phyloP scores from a whole-genome alignment of 1,284 basidiomycete species.

The Pyrrhoderma noxium region DNA sequence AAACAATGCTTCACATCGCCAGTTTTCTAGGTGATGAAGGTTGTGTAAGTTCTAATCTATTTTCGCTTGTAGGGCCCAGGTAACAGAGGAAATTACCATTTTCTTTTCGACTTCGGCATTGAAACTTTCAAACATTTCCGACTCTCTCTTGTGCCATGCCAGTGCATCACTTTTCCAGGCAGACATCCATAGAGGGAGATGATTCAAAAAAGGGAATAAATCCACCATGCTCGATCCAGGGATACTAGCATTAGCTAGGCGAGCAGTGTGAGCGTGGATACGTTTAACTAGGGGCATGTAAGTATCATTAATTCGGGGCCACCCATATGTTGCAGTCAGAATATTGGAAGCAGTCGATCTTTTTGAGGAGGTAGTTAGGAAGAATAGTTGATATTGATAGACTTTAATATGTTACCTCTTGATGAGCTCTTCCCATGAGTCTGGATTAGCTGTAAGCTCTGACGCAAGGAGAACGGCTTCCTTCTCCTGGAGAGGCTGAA shows the following conservation, averaged over 20 bases:
- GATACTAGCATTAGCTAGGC: conserved; percentile 5
- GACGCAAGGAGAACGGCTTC: conserved; percentile 22
- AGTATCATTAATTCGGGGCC: conserved; percentile 5
- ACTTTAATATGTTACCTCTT: conserved; percentile 11
- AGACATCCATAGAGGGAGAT: background rate
- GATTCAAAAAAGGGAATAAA: conserved; percentile 9
- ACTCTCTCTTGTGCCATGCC: conserved; percentile 1
- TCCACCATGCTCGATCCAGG: conserved; percentile 9
- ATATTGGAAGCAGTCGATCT: conserved; percentile 12
- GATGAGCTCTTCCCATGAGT: conserved; percentile 19
- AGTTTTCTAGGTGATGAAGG: conserved; percentile 24
- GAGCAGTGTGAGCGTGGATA: background rate
- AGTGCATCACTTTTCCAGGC: background rate
- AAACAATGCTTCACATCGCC: conserved; percentile 42
- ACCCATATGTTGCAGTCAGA: conserved; percentile 13
- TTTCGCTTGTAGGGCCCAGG: too few relatives aligned
- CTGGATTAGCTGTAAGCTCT: conserved; percentile 18
- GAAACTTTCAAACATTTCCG: conserved; percentile 8
- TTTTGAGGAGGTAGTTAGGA: too few relatives aligned
- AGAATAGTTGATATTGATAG: too few relatives aligned
- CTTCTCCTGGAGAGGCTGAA: conserved; percentile 19
- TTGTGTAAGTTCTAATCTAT: conserved; percentile 5
- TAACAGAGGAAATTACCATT: conserved; percentile 21
- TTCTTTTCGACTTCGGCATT: conserved; percentile 4
- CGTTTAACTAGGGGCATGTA: conserved; percentile 26